These are phyloP conservation scores for Rutstroemia sydowiana DNA, from an alignment of 2,329 filamentous ascomycete species.

Conservation along the genomic window DNA sequence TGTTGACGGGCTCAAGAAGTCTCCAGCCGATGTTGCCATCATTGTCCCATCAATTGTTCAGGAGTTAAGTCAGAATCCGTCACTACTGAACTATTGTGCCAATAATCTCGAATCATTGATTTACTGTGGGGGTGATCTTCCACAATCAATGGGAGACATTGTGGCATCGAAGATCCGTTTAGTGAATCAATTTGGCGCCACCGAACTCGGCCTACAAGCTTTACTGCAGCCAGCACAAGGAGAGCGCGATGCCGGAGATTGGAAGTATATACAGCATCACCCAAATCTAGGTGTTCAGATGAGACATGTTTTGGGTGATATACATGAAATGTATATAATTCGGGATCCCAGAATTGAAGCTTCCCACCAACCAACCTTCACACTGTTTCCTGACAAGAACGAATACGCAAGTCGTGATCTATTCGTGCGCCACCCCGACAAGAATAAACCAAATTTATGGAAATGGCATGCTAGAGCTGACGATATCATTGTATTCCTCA, in stretches of 20 bases:
- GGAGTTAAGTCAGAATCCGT: background rate
- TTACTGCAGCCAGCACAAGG: background rate
- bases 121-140: conserved; percentile 5
- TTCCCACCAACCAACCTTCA: background rate
- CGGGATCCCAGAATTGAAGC: background rate
- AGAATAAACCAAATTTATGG: conserved; percentile 29
- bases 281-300: background rate
- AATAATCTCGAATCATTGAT: background rate
- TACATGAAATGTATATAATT: background rate
- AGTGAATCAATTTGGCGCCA: background rate
- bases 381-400: conserved; percentile 29
- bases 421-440: conserved; percentile 27
- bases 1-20: background rate
- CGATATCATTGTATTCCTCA: conserved; percentile 36
- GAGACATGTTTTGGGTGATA: background rate
- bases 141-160: background rate
- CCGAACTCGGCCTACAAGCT: background rate
- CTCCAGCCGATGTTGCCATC: background rate
- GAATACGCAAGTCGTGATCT: conserved; percentile 34
- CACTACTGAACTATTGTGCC: background rate
- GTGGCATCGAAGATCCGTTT: conserved; percentile 2
- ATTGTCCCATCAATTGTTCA: background rate
- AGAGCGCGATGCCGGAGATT: background rate
- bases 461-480: conserved; percentile 32
- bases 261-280: background rate